phyloP scores from a whole-genome alignment of 768 basidiomycete genomes.

The Rhodotorula babjevae region DNA sequence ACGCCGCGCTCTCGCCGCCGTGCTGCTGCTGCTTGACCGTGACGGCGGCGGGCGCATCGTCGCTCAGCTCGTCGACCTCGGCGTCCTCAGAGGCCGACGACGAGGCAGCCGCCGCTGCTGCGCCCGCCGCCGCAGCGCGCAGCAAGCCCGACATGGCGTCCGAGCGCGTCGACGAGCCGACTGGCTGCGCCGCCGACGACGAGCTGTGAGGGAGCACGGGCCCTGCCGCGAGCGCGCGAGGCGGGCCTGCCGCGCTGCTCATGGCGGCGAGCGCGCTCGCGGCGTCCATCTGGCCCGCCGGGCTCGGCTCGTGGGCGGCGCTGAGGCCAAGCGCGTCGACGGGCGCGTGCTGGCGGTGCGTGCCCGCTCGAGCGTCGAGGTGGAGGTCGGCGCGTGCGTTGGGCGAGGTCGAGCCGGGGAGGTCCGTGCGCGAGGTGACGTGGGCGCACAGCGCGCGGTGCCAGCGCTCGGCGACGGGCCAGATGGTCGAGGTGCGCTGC shows the following conservation, averaged over 20 bases:
- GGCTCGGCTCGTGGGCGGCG: not conserved
- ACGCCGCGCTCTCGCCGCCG: too few relatives aligned
- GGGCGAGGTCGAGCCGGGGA: not conserved
- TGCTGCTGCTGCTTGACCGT: too few relatives aligned
- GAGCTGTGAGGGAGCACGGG: too few relatives aligned
- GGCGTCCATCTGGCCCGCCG: not conserved
- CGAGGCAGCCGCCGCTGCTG: too few relatives aligned
- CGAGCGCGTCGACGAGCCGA: not conserved
- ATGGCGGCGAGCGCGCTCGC: conserved; percentile 5
- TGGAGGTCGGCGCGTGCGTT: not conserved
- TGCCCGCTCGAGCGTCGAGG: not conserved
- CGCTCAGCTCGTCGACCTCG: too few relatives aligned
- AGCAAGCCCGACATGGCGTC: not conserved
- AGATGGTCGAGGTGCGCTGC: not conserved
- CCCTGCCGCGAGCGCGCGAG: too few relatives aligned
- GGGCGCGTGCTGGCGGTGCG: not conserved
- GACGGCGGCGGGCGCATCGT: too few relatives aligned
- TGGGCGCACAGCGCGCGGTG: not conserved
- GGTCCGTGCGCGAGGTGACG: not conserved
- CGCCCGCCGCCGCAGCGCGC: not conserved
- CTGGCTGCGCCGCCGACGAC: not conserved
- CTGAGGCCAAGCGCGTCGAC: too few relatives aligned
- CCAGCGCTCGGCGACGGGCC: conserved; percentile 1
- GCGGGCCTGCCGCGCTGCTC: not conserved
- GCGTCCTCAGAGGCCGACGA: too few relatives aligned